Base-by-base conservation (phyloP, 1,284 basidiomycete genomes). In the Gymnopus androsaceus region DNA sequence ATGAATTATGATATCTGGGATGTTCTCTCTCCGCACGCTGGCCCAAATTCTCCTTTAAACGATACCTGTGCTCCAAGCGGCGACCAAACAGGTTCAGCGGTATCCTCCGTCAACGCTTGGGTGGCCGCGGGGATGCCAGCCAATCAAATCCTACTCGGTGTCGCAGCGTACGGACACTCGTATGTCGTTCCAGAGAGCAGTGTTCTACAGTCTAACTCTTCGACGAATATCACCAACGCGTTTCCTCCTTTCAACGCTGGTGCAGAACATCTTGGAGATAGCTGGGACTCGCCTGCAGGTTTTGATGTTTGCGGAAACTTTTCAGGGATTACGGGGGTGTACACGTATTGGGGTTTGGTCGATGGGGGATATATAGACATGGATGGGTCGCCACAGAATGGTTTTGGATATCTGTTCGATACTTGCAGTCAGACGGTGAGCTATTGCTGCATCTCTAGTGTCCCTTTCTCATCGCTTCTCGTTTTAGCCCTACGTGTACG, bases 121-220 rank as follows among this genome's bases (percentile, higher is more conserved):
- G 79, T 74, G 1, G 64, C 62, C 0, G 88, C 89, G 11, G 86
- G 87, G 40, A 80, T 92, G 71, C 85, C 90, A 31, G 69, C 76
- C 5, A 68, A 76, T 59, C 75, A 92, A 72, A 81, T 92, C 62
- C 79, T 88, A 17, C 82, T 92, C 57, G 90, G 88, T 57, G 80
- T 91, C 1, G 79, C 88, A 3, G 73, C 81, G 7, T 90, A 87
- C 67, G 84, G 79, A 1, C 80, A 83, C 67, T 73, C 75, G 25
- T 82, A 70, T 74, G 61, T 59, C 54, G 76, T 78, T 56, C 61
- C 48, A 25, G 55, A 44, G 19, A 51, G 36, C 56, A 57, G 58
- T 9, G 80, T 78, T 5, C 59, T 76, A 56, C 59, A 66, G 9
- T 36, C 37, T 23, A 45, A n/a, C 9, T 49, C 49, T 7, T 27